phyloP scores from a whole-genome alignment of 2,329 filamentous ascomycete genomes.

The Grosmannia huntii region DNA sequence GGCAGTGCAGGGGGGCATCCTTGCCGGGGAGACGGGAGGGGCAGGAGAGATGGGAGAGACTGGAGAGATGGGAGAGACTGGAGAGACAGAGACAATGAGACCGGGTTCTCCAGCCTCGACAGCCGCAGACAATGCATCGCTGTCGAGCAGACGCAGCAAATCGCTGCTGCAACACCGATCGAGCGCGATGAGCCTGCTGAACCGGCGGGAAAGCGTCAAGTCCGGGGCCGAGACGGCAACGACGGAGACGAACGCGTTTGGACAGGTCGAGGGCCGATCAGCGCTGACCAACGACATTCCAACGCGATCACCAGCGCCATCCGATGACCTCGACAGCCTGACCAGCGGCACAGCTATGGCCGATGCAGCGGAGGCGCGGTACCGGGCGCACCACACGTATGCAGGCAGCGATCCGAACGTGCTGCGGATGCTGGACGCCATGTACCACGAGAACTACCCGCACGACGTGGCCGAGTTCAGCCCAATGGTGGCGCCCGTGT shows the following conservation, averaged over 20 bases:
- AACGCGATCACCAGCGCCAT: slow-evolving; percentile 11
- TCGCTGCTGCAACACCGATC: slow-evolving; percentile 37
- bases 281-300: slow-evolving; percentile 18
- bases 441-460: slow-evolving; percentile 64
- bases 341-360: slow-evolving; percentile 13
- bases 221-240: slow-evolving; percentile 46
- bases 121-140: slow-evolving; percentile 8
- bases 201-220: slow-evolving; percentile 45
- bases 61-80: too few relatives aligned
- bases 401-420: slow-evolving; percentile 62
- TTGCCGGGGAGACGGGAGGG: slow-evolving; percentile 8
- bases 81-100: too few relatives aligned
- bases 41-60: neutral
- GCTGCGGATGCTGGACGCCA: slow-evolving; percentile 63
- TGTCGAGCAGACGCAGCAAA: slow-evolving; percentile 2
- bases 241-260: slow-evolving; percentile 46
- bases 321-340: slow-evolving; percentile 12
- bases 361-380: slow-evolving; percentile 24
- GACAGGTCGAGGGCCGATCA: slow-evolving; percentile 46
- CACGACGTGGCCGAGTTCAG: slow-evolving; percentile 61
- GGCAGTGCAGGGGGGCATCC: slow-evolving; percentile 13
- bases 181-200: slow-evolving; percentile 47
- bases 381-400: slow-evolving; percentile 66
- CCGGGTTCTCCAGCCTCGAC: slow-evolving; percentile 14
- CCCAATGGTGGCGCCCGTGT: slow-evolving; percentile 61